phyloP scores from a whole-genome alignment of 2,329 filamentous ascomycete genomes.

The Thelonectria olida region DNA sequence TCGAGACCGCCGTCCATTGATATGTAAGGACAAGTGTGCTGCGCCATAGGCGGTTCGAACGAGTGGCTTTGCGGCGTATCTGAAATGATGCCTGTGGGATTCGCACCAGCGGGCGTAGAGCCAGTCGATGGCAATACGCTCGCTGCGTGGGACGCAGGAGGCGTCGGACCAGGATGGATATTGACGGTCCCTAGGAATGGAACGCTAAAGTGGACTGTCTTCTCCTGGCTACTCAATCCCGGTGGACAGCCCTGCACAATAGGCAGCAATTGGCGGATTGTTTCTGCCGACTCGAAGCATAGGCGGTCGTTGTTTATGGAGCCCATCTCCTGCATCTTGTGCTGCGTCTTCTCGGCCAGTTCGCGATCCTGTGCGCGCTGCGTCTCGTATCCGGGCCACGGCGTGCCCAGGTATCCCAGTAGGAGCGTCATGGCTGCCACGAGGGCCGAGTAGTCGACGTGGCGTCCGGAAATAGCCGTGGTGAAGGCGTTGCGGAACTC shows the following conservation, averaged over 20 bases:
- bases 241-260: constrained; percentile 46
- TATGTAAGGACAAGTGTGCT: neutral
- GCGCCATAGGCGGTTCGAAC: neutral
- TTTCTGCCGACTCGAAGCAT: constrained; percentile 52
- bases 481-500: constrained; percentile 49
- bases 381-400: constrained; percentile 37
- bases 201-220: constrained; percentile 51
- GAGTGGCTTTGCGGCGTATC: constrained; percentile 21
- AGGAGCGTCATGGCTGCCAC: constrained; percentile 61
- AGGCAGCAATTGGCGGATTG: constrained; percentile 54
- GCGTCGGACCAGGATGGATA: constrained; percentile 43
- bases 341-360: constrained; percentile 48
- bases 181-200: constrained; percentile 59
- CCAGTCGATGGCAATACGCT: constrained; percentile 23
- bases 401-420: constrained; percentile 57
- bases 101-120: constrained; percentile 21
- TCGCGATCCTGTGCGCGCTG: constrained; percentile 44
- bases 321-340: constrained; percentile 51
- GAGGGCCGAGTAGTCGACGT: constrained; percentile 61
- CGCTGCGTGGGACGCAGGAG: constrained; percentile 7
- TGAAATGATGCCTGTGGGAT: constrained; percentile 2
- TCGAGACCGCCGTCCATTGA: constrained; percentile 13
- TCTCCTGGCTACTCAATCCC: constrained; percentile 22
- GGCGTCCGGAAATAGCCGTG: constrained; percentile 45
- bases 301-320: constrained; percentile 51